Evolutionary conservation across 1,139 yeast species (phyloP).

Genomic region (Pneumocystis jirovecii): DNA sequence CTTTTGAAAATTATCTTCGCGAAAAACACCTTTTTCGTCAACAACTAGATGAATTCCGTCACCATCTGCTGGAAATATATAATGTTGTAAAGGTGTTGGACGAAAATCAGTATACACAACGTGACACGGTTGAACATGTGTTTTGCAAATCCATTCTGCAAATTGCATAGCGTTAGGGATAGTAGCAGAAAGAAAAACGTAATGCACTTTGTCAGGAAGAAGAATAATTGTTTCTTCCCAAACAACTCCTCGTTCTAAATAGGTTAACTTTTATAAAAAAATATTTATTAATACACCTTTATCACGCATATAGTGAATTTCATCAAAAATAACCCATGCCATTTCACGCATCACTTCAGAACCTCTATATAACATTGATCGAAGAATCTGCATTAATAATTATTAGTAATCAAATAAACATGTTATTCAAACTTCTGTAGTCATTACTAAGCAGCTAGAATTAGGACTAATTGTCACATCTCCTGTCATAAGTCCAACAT

Average conservation of each 20-base stretch:
- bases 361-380: constrained; percentile 94
- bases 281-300: background rate
- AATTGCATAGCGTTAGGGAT: constrained; percentile 97
- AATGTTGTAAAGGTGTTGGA: constrained; percentile 96
- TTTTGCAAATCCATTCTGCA: constrained; percentile 96
- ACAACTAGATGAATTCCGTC: constrained; percentile 95
- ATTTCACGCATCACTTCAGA: constrained; percentile 84
- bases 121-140: constrained; percentile 92
- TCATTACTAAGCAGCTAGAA: constrained; percentile 94
- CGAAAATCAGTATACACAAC: constrained; percentile 97
- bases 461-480: constrained; percentile 95
- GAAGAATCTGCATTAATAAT: constrained; percentile 43
- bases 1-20: constrained; percentile 95
- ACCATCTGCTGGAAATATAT: constrained; percentile 91
- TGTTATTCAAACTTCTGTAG: constrained; percentile 48
- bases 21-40: constrained; percentile 87
- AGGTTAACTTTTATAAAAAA: constrained; percentile 30
- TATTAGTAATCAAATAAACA: constrained; percentile 50
- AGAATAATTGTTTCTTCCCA: constrained; percentile 98
- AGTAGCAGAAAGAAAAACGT: constrained; percentile 82
- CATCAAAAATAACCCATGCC: constrained; percentile 93
- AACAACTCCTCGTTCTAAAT: constrained; percentile 77
- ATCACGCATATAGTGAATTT: constrained; percentile 92
- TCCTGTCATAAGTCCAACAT: constrained; percentile 95
- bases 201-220: constrained; percentile 85